These are phyloP conservation scores for Blastomyces emzantsi DNA, from an alignment of 2,329 filamentous ascomycete species.

Conservation along the genomic window DNA sequence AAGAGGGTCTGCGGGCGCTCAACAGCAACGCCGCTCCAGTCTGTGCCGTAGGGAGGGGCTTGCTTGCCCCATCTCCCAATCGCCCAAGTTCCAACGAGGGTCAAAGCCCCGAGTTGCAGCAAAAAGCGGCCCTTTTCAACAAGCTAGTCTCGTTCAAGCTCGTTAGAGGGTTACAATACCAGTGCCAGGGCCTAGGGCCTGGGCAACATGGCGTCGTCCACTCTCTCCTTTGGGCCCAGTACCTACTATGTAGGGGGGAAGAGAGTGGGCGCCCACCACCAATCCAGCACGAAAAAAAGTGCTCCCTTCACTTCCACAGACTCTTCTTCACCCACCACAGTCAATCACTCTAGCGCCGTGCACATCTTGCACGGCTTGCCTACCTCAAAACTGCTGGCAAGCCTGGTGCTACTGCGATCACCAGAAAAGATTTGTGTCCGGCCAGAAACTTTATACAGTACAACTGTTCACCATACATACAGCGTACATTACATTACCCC, in stretches of 20 bases:
- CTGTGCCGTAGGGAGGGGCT: too few relatives aligned
- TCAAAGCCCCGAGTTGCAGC: background rate
- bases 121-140: background rate
- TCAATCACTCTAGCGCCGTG: background rate
- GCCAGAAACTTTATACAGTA: background rate
- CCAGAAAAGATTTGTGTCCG: background rate
- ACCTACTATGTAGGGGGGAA: too few relatives aligned
- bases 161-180: background rate
- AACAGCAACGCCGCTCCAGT: background rate
- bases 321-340: background rate
- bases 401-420: background rate
- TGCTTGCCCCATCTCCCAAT: too few relatives aligned
- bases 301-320: background rate
- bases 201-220: background rate
- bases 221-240: background rate
- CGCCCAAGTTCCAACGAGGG: too few relatives aligned
- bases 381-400: background rate
- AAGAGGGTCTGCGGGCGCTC: background rate
- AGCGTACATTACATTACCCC: too few relatives aligned
- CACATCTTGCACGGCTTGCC: background rate
- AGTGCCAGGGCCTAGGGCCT: background rate
- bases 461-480: too few relatives aligned
- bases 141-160: background rate
- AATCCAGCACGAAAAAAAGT: background rate
- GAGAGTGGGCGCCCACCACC: too few relatives aligned